Evolutionary conservation across 1,284 basidiomycete genomes (phyloP).

Genomic region (Puccinia brachypodii): DNA sequence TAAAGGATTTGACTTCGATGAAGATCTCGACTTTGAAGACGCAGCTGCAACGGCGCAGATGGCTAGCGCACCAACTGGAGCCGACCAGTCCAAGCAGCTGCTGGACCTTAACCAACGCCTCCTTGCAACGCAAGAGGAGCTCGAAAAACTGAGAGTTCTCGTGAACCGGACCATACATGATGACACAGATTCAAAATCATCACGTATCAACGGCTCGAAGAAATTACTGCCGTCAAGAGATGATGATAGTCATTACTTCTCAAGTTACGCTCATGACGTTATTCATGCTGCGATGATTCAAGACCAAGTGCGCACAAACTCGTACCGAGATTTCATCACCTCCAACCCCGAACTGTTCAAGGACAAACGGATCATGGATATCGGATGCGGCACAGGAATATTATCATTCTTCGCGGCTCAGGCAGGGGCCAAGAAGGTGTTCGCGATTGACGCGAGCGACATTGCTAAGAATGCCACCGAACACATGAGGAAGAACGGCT

Average conservation of each 20-base stretch:
- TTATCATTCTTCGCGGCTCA: slow-evolving; percentile 99
- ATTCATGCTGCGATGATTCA: slow-evolving; percentile 83
- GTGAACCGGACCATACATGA: neutral
- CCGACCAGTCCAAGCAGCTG: neutral
- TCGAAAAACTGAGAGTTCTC: neutral
- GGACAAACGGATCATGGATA: slow-evolving; percentile 93
- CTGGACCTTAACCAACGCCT: neutral
- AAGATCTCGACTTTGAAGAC: neutral
- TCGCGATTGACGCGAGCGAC: slow-evolving; percentile 99
- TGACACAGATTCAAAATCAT: neutral
- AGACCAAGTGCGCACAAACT: slow-evolving; percentile 89
- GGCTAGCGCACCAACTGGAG: neutral
- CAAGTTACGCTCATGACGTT: slow-evolving; percentile 61
- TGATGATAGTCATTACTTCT: slow-evolving; percentile 55
- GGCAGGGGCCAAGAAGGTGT: slow-evolving; percentile 90
- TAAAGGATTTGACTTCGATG: slow-evolving; percentile 1
- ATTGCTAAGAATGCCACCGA: slow-evolving; percentile 98
- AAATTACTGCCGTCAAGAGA: neutral
- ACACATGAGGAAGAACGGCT: slow-evolving; percentile 94
- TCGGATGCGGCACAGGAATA: slow-evolving; percentile 98
- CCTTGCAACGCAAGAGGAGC: neutral
- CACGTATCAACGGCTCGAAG: neutral
- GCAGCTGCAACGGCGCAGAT: neutral
- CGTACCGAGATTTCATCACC: slow-evolving; percentile 91
- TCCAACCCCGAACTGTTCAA: slow-evolving; percentile 96